phyloP scores from a whole-genome alignment of 2,329 filamentous ascomycete species.

The Coniochaeta prunicola region DNA sequence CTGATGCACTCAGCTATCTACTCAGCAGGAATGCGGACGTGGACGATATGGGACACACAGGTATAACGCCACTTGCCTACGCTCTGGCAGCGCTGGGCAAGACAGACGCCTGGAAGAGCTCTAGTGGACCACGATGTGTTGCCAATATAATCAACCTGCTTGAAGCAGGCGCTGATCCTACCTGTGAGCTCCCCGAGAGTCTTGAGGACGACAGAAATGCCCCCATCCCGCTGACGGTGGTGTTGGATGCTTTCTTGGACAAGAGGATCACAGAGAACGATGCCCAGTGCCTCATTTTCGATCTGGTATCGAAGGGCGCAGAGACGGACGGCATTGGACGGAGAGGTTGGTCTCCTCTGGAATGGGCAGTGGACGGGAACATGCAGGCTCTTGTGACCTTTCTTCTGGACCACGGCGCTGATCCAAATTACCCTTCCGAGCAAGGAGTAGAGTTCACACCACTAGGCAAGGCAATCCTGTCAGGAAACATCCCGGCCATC shows the following conservation, averaged over 20 bases:
- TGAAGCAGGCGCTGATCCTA: background rate
- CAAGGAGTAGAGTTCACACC: background rate
- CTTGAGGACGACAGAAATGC: background rate
- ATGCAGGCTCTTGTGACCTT: background rate
- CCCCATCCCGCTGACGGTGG: background rate
- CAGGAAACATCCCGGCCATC: background rate
- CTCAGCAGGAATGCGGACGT: background rate
- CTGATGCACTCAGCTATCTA: background rate
- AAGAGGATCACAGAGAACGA: background rate
- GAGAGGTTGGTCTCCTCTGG: background rate
- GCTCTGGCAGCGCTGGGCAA: background rate
- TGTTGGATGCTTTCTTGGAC: background rate
- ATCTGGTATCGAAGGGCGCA: background rate
- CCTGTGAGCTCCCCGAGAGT: background rate
- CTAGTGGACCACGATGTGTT: background rate
- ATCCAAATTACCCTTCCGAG: background rate
- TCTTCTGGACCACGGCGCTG: background rate
- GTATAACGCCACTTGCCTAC: background rate
- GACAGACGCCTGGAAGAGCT: background rate
- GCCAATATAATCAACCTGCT: background rate
- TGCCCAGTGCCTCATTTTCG: background rate
- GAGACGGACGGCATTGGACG: background rate
- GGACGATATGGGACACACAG: background rate
- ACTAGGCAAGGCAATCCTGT: background rate
- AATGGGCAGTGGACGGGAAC: background rate